Base-by-base conservation (phyloP, 208 protist genomes). In the Acanthamoeba healyi region DNA sequence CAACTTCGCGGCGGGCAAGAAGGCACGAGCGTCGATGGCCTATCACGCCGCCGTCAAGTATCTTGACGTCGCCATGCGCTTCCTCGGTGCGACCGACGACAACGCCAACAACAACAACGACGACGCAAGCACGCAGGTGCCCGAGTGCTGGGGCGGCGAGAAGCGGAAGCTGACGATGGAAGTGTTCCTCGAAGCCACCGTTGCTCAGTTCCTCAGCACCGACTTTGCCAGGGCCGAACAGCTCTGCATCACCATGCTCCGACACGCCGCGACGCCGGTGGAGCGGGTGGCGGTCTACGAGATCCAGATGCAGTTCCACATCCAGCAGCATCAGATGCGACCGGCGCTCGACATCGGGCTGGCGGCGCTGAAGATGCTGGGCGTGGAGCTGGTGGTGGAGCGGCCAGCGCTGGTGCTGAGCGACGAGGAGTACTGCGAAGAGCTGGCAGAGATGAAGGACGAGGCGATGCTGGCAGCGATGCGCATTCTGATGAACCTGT, bases 231-330 rank as follows among this genome's bases (percentile, higher is more conserved):
- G 15, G 15, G 87, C 87, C 56, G 87, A 92, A 40, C 87, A 77
- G 44, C 65, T 92, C 22, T 92, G 87, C 87, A 72, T 14, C 5
- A 56, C 44, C 40, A 92, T 92, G 87, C 87, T 92, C 2, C 58
- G 46, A 54, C 87, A 92, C 34, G 87, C 87, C 0, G 46, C 15
- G 19, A 92, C 58, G 40, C 32, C 58, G 0, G 22, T 74, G 24
- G 87, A 92, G 87, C 49, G 54, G 49, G 87, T 74, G 26, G 2
- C 42, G 29, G 87, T 92, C 5, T 36, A 36, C 65, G 87, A 92
- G 65, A 29, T 92, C 38, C 87, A 92, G 65, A 92, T 92, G 87
- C 51, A 92, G 87, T 74, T 92, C 87, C 87, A 77, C 44, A 92
- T 92, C 87, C 87, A 92, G 87, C 87, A 92, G 87, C 51, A 92